Evolutionary conservation across 306 rosid species (phyloP).

Genomic region (Casuarina cunninghamiana): DNA sequence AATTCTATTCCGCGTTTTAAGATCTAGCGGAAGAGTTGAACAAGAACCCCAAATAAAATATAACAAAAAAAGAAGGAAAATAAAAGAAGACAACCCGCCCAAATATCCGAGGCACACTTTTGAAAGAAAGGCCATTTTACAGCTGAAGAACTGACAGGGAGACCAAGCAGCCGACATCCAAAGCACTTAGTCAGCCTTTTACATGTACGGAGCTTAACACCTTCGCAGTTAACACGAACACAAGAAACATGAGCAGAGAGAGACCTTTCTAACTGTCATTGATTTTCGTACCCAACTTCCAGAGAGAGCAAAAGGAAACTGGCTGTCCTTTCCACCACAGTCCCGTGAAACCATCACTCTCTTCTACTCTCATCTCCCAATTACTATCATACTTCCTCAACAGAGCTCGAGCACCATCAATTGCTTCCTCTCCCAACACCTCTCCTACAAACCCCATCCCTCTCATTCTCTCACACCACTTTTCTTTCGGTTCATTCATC

Average conservation of each 20-base stretch:
- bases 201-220: neutral
- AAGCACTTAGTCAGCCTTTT: neutral
- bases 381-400: slow-evolving; percentile 78
- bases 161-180: neutral
- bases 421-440: slow-evolving; percentile 59
- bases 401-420: slow-evolving; percentile 76
- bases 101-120: neutral
- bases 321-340: slow-evolving; percentile 84
- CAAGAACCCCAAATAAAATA: too few relatives aligned
- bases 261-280: slow-evolving; percentile 17
- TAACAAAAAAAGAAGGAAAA: neutral
- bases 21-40: too few relatives aligned
- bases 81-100: neutral
- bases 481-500: slow-evolving; percentile 79
- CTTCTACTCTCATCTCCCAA: slow-evolving; percentile 87
- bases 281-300: slow-evolving; percentile 50
- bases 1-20: neutral
- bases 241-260: neutral
- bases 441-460: slow-evolving; percentile 59
- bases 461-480: slow-evolving; percentile 85
- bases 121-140: neutral
- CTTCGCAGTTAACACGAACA: too few relatives aligned
- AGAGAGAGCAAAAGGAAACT: slow-evolving; percentile 76
- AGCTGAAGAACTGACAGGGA: neutral
- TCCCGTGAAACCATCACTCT: slow-evolving; percentile 53